Conservation (phyloP, 2,329 filamentous ascomycete genomes). For the Chaetothyriales sp. region DNA sequence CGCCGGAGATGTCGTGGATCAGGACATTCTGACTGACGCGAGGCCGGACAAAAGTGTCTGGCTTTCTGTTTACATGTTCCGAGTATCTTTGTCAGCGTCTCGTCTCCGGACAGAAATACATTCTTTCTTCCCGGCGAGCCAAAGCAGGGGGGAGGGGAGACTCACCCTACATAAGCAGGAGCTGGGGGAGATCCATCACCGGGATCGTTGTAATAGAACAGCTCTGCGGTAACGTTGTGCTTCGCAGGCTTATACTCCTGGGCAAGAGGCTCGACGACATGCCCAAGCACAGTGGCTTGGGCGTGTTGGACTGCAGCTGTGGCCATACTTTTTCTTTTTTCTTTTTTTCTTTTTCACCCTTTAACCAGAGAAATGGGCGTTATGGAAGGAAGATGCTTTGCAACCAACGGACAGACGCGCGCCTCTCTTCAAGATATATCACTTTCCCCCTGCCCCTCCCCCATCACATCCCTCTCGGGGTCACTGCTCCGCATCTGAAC, state of each 20-base stretch:
- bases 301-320: constrained; percentile 6
- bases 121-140: not conserved
- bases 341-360: not conserved
- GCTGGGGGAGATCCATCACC: constrained; percentile 11
- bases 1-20: constrained; percentile 30
- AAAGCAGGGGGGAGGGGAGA: too few species aligned
- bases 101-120: too few species aligned
- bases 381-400: too few species aligned
- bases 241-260: not conserved
- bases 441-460: not conserved
- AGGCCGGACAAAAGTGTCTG: constrained; percentile 10
- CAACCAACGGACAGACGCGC: too few species aligned
- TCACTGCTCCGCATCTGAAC: not conserved
- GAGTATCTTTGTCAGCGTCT: too few species aligned
- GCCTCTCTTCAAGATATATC: constrained; percentile 7
- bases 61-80: constrained; percentile 7
- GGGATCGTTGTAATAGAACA: constrained; percentile 15
- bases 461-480: not conserved
- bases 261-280: constrained; percentile 6
- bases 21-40: constrained; percentile 5
- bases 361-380: not conserved
- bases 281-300: constrained; percentile 1
- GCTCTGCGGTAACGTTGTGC: constrained; percentile 5
- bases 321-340: constrained; percentile 3
- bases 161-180: constrained; percentile 10